Conservation (phyloP, 2,329 filamentous ascomycete species). For the Sporothrix euskadiensis region DNA sequence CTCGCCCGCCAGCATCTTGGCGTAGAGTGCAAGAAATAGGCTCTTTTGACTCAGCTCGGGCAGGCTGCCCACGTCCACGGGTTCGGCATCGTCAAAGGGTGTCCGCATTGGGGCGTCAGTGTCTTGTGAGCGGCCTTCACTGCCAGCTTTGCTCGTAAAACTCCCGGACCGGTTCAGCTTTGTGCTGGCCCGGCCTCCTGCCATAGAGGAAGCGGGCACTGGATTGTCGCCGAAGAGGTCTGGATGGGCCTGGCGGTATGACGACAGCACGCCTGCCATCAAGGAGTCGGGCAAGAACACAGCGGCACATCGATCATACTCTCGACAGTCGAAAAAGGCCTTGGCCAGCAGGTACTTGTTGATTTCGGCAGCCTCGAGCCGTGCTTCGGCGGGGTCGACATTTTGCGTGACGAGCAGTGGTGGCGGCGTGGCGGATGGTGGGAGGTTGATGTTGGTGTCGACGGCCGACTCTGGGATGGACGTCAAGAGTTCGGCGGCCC, state of each 20-base stretch:
- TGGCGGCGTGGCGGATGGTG: constrained; percentile 35
- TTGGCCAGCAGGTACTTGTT: constrained; percentile 88
- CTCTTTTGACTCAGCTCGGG: constrained; percentile 81
- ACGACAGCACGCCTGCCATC: constrained; percentile 63
- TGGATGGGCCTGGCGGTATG: constrained; percentile 45
- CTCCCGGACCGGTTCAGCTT: background rate
- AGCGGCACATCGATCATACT: constrained; percentile 89
- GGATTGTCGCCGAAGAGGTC: constrained; percentile 35
- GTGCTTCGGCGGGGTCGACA: constrained; percentile 69
- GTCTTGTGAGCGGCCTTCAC: background rate
- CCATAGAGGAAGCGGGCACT: background rate
- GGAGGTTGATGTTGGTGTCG: constrained; percentile 40
- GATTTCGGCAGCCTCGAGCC: constrained; percentile 75
- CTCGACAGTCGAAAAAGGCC: constrained; percentile 90
- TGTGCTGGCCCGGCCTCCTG: background rate
- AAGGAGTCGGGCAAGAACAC: constrained; percentile 83
- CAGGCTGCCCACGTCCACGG: constrained; percentile 38
- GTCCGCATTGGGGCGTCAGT: background rate
- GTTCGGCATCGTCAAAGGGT: constrained; percentile 28
- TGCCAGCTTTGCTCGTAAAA: background rate
- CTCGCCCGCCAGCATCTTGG: constrained; percentile 89
- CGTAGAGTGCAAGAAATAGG: constrained; percentile 87
- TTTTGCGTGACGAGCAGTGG: constrained; percentile 55
- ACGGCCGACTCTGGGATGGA: constrained; percentile 65
- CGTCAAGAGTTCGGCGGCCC: constrained; percentile 91